Conservation (phyloP, 495 filamentous ascomycete genomes). For the Hypoxylon crocopeplum region DNA sequence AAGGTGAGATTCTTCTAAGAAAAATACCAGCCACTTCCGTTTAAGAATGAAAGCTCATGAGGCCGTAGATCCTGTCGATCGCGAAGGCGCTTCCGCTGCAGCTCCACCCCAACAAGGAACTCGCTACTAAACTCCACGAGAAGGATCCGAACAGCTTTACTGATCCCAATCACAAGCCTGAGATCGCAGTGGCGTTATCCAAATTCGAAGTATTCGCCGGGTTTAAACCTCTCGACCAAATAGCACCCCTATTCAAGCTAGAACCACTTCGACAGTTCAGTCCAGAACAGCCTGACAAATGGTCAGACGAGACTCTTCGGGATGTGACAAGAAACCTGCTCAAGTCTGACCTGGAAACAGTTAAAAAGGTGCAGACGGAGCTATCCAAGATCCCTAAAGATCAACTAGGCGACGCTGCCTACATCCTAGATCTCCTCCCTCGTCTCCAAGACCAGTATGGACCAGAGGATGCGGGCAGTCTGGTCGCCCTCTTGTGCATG, state of each 20-base stretch:
- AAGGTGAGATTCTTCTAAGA: constrained; percentile 56
- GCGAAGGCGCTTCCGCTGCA: constrained; percentile 82
- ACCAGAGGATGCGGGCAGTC: constrained; percentile 62
- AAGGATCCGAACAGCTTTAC: constrained; percentile 69
- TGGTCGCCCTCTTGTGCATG: constrained; percentile 73
- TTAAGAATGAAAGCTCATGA: neutral
- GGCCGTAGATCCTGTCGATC: constrained; percentile 70
- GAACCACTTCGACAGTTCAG: constrained; percentile 60
- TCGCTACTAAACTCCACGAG: constrained; percentile 67
- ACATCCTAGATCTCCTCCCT: constrained; percentile 68
- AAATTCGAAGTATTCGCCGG: constrained; percentile 82
- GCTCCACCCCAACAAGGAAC: constrained; percentile 73
- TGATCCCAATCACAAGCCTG: constrained; percentile 82
- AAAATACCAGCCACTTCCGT: neutral
- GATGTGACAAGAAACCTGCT: constrained; percentile 64
- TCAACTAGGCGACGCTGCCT: constrained; percentile 59
- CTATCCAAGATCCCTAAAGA: constrained; percentile 56
- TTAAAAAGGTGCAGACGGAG: constrained; percentile 57
- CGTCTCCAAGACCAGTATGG: constrained; percentile 72
- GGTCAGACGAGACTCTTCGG: constrained; percentile 68
- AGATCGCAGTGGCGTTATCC: constrained; percentile 78
- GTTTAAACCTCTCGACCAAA: constrained; percentile 70
- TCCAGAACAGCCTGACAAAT: constrained; percentile 49
- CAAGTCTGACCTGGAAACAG: constrained; percentile 56
- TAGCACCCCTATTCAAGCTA: constrained; percentile 63